Evolutionary conservation across 1,139 yeast species (phyloP).

Genomic region (Wickerhamomyces sp.): DNA sequence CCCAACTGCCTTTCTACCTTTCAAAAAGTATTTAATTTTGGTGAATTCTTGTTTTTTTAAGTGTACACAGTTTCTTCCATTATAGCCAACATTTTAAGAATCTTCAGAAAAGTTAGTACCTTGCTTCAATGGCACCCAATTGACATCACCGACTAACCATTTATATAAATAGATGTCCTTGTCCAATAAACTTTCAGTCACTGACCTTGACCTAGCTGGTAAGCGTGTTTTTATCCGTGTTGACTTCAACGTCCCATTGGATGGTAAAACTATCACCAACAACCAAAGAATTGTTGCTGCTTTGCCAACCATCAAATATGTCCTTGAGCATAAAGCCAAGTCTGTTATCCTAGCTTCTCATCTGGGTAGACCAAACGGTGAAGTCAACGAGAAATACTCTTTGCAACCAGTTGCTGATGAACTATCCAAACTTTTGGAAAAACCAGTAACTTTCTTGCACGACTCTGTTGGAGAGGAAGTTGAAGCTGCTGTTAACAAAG

Average conservation of each 20-base stretch:
- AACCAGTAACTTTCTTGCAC: conserved; percentile 67
- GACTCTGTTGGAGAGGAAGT: conserved; percentile 91
- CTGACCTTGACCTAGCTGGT: conserved; percentile 77
- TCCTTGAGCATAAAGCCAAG: conserved; percentile 83
- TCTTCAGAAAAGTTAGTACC: not conserved
- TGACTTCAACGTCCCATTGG: conserved; percentile 96
- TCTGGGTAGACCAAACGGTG: conserved; percentile 97
- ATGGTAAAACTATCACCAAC: conserved; percentile 94
- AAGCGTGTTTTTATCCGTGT: conserved; percentile 96
- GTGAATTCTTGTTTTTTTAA: too few species aligned
- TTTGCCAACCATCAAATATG: conserved; percentile 92
- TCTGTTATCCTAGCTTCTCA: conserved; percentile 89
- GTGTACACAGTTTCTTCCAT: not conserved
- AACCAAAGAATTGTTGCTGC: conserved; percentile 99
- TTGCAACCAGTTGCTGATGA: conserved; percentile 89
- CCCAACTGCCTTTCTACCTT: conserved; percentile 1
- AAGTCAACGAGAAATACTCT: conserved; percentile 74
- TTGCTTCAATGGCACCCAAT: too few species aligned
- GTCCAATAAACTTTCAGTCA: conserved; percentile 84
- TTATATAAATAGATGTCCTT: conserved; percentile 63
- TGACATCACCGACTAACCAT: not conserved
- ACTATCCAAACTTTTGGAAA: conserved; percentile 65
- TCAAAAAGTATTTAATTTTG: not conserved
- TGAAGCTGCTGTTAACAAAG: conserved; percentile 66
- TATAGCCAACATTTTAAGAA: not conserved